Evolutionary conservation across 2,329 filamentous ascomycete species (phyloP).

Genomic region (Ophiostoma sp.): DNA sequence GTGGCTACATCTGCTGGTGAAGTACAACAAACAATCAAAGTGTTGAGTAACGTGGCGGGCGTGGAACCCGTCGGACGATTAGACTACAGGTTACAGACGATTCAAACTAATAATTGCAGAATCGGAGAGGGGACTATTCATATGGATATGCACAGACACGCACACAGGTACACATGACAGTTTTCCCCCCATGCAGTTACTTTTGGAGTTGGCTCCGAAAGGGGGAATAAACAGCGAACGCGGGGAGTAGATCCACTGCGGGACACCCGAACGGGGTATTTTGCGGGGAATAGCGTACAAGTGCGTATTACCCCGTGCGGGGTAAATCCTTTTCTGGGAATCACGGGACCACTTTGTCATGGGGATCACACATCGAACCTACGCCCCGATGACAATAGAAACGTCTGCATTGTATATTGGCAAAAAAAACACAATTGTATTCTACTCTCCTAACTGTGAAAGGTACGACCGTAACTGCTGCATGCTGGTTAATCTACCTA

Average conservation of each 20-base stretch:
- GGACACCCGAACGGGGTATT: neutral
- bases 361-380: too few species aligned
- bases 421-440: too few species aligned
- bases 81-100: neutral
- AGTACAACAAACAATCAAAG: neutral
- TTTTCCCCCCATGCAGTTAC: neutral
- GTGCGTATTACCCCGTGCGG: slow-evolving; percentile 1
- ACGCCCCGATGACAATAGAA: too few species aligned
- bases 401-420: too few species aligned
- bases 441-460: too few species aligned
- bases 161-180: neutral
- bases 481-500: too few species aligned
- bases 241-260: neutral
- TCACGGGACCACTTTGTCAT: neutral
- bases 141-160: neutral
- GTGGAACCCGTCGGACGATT: neutral
- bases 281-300: neutral
- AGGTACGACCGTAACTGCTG: too few species aligned
- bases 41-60: neutral
- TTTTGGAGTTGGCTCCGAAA: neutral
- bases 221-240: slow-evolving; percentile 3
- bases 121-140: neutral
- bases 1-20: neutral
- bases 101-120: neutral
- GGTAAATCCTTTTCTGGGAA: neutral